phyloP scores from a whole-genome alignment of 441 rosid genomes.

The Flueggea neowawraea region DNA sequence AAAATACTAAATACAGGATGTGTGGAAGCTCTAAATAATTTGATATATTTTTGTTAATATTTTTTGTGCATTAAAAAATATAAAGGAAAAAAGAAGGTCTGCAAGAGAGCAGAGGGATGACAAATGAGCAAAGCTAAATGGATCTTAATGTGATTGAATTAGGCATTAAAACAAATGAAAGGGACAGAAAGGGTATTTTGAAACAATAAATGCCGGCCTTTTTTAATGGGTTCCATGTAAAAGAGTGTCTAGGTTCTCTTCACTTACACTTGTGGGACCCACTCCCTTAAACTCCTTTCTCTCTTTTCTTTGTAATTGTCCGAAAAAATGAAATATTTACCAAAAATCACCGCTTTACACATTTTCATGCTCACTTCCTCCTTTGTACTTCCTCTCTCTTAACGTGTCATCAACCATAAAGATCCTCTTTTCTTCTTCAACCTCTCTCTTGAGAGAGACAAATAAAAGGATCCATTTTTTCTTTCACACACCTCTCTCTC shows the following conservation, averaged over 20 bases:
- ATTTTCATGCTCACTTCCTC: conserved; percentile 1
- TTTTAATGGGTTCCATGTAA: background rate
- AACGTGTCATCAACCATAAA: background rate
- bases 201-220: background rate
- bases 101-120: too few species aligned
- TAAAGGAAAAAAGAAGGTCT: too few species aligned
- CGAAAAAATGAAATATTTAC: background rate
- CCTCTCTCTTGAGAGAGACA: background rate
- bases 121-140: too few species aligned
- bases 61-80: too few species aligned
- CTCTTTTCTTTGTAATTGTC: background rate
- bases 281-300: background rate
- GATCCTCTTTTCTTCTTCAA: background rate
- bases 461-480: background rate
- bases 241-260: conserved; percentile 37
- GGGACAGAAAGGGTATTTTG: background rate
- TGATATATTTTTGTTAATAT: too few species aligned
- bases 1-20: too few species aligned
- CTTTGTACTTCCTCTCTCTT: conserved; percentile 7
- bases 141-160: too few species aligned
- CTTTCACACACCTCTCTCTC: background rate
- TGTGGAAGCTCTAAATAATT: too few species aligned
- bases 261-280: conserved; percentile 22
- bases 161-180: background rate
- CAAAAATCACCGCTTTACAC: background rate